Base-by-base conservation (phyloP, 2,329 filamentous ascomycete species). In the Colletotrichum trifolii region DNA sequence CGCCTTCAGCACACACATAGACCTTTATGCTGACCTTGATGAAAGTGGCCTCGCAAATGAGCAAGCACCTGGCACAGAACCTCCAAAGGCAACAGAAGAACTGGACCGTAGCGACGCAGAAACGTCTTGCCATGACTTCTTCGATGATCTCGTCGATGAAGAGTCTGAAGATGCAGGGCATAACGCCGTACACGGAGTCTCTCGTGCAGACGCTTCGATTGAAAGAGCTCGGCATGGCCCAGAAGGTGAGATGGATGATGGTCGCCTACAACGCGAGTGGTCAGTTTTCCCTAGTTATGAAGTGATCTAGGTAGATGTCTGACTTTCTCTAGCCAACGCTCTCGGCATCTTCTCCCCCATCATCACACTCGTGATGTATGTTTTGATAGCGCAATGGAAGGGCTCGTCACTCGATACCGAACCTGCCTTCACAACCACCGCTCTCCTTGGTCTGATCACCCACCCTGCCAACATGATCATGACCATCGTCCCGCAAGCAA, bases 111-210 rank as follows among this genome's bases (percentile, higher is more conserved):
- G 52, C 63, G 3, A 66, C 63, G 9, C 71, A 79, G 50, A 67
- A 68, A 12, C 73, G 77, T 34, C 69, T 79, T 36, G 65, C 70
- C 4, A 67, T 71, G 36, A 76, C 74, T 8, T 69, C 73, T 0
- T 68, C 68, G 2, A 70, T 75, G 43, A 71, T 79, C 2, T 58
- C 66, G 5, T 71, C 73, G 6, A 76, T 79, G 69, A 79, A 77
- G 54, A 71, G 71, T 33, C 67, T 79, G 34, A 78, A 78, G 50
- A 76, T 78, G 70, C 72, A 73, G 36, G 78, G 78, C 0, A 70
- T 79, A 3, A 67, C 69, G 1, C 69, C 74, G 12, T 73, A 71
- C 34, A 68, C 81, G 8, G 68, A 70, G 4, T 53, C 66, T 0
- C 69, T 74, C 9, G 56, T 82, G 1, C 78, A 79, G 25, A 65